These are phyloP conservation scores for Tricharina praecox DNA, from an alignment of 495 filamentous ascomycete genomes.

Conservation along the genomic window DNA sequence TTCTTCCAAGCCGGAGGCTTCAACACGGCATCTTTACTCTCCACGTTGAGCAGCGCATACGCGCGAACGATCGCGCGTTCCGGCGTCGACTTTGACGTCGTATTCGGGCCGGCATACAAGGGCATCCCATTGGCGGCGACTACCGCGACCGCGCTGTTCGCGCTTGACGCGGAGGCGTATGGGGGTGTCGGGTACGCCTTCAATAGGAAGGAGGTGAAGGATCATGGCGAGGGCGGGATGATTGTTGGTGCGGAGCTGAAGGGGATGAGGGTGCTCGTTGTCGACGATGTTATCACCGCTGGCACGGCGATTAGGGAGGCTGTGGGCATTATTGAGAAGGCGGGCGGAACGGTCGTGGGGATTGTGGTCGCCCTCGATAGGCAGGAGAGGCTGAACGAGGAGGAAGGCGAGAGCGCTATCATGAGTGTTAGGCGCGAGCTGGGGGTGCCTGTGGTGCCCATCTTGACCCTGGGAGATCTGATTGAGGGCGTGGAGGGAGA, in stretches of 20 bases:
- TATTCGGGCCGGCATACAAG: slow-evolving; percentile 89
- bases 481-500: slow-evolving; percentile 46
- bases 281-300: slow-evolving; percentile 92
- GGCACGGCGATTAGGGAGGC: slow-evolving; percentile 87
- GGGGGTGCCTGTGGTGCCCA: slow-evolving; percentile 38
- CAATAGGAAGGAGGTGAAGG: slow-evolving; percentile 90
- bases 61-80: slow-evolving; percentile 47
- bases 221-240: slow-evolving; percentile 80
- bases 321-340: slow-evolving; percentile 59
- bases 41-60: slow-evolving; percentile 59
- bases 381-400: slow-evolving; percentile 58
- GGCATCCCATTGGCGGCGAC: slow-evolving; percentile 74
- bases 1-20: slow-evolving; percentile 93
- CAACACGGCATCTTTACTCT: slow-evolving; percentile 55
- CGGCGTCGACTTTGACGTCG: slow-evolving; percentile 42
- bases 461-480: slow-evolving; percentile 57
- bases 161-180: slow-evolving; percentile 40
- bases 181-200: slow-evolving; percentile 59
- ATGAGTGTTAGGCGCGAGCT: slow-evolving; percentile 61
- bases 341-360: slow-evolving; percentile 68
- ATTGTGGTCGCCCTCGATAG: slow-evolving; percentile 79
- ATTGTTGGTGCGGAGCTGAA: slow-evolving; percentile 74
- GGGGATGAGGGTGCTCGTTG: slow-evolving; percentile 69
- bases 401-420: slow-evolving; percentile 52
- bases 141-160: slow-evolving; percentile 49